Base-by-base conservation (phyloP, 768 basidiomycete genomes). In the Pleurotus djamor region DNA sequence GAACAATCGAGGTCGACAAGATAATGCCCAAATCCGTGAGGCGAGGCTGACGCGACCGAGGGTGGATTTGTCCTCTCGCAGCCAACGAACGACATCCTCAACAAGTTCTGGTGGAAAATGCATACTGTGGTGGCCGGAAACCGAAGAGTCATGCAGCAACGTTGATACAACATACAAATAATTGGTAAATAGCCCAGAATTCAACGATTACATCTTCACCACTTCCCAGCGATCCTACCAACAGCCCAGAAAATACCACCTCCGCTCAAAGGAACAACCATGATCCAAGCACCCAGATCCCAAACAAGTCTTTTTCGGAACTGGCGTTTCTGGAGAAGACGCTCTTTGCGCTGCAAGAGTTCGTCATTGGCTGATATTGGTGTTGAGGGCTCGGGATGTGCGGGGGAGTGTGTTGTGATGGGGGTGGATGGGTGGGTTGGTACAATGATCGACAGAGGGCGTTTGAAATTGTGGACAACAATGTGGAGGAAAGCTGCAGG, bases 281-380 rank as follows among this genome's bases (percentile, higher is more conserved):
- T 72, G n/a, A 86, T 62, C 86, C 92, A 94, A 21, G 91, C 86
- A 13, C 87, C 85, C n/a, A 91, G 67, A 70, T 96, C 92, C 91
- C 93, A 95, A 13, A 88, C 70, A 41, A 96, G 73, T 34, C 95
- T 80, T 64, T 84, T 84, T 41, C 84, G 83, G 47, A 87, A 79
- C 64, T 94, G 83, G 48, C 82, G 79, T 57, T 83, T 83, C 72
- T 97, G 95, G 60, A 98, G 74, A 44, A 86, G 86, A 48, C 85
- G 78, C 72, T 98, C 95, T 75, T 98, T 98, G 61, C 91, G 81
- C 65, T 91, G 85, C 35, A 98, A 74, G 17, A 98, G 83, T 59
- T 90, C 87, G 67, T 92, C 89, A 16, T 77, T 72, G 12, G 71
- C 43, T 77, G 52, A 32, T 57, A 61, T 28, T 62, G 67, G 12